These are phyloP conservation scores for Aphanomyces invadans DNA, from an alignment of 352 stramenopile species.

Conservation along the genomic window DNA sequence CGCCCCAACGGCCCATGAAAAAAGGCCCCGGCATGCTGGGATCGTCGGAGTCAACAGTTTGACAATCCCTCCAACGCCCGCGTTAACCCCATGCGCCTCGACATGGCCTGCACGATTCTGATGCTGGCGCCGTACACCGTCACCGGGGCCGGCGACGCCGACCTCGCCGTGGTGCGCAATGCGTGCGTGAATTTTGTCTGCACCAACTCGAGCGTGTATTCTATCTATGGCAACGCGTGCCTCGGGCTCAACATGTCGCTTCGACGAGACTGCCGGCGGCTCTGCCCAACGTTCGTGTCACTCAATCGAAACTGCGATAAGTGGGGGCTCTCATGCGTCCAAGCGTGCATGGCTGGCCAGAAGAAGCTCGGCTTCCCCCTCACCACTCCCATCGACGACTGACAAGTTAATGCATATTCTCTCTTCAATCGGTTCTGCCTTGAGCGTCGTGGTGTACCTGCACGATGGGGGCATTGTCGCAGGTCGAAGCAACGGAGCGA, in stretches of 20 bases:
- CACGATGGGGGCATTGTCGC: too few relatives aligned
- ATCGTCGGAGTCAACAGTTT: too few relatives aligned
- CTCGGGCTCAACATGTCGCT: background rate
- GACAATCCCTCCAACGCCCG: too few relatives aligned
- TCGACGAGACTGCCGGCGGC: background rate
- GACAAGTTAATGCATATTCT: too few relatives aligned
- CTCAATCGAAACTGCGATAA: background rate
- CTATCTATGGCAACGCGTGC: slow-evolving; percentile 2
- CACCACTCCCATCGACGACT: too few relatives aligned
- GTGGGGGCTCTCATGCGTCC: background rate
- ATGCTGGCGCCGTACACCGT: background rate
- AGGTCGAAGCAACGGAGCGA: too few relatives aligned
- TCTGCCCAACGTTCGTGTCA: background rate
- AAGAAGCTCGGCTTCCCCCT: background rate
- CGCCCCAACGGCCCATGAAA: too few relatives aligned
- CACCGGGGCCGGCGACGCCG: background rate
- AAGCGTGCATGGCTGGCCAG: background rate
- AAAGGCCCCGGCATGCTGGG: too few relatives aligned
- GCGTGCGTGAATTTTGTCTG: slow-evolving; percentile 3
- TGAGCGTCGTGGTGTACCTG: too few relatives aligned
- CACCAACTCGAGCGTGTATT: background rate
- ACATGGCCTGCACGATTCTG: background rate
- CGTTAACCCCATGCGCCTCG: too few relatives aligned
- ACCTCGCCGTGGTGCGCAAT: background rate
- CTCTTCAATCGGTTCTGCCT: too few relatives aligned